Percentiles rank a stretch among this genome's conserved stretches.
Evolutionary conservation across 208 protist genomes (phyloP).

Genomic region (Leishmania lainsoni): DNA sequence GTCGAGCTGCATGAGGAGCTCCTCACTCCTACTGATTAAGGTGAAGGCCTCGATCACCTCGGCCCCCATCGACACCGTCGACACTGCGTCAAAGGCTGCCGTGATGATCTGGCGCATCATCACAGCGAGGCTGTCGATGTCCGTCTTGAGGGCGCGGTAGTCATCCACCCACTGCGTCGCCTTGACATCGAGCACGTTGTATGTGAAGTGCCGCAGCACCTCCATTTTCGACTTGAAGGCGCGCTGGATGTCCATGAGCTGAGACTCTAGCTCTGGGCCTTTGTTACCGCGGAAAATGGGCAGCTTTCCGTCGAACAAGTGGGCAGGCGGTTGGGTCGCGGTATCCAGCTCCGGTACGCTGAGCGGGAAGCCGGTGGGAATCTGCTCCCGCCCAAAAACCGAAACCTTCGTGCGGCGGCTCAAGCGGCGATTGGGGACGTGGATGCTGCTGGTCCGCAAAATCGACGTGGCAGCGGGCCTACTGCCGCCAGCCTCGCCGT

Average conservation of each 20-base stretch:
- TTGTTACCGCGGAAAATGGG: constrained; percentile 95
- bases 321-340: constrained; percentile 28
- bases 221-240: constrained; percentile 93
- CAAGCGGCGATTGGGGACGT: constrained; percentile 7
- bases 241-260: constrained; percentile 95
- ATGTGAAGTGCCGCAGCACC: constrained; percentile 90
- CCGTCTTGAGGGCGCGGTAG: constrained; percentile 95
- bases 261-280: constrained; percentile 95
- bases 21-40: constrained; percentile 93
- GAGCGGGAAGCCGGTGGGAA: constrained; percentile 43
- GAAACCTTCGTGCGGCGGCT: constrained; percentile 30
- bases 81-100: constrained; percentile 94
- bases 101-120: constrained; percentile 98
- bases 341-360: constrained; percentile 75
- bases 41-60: constrained; percentile 97
- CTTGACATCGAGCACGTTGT: constrained; percentile 98
- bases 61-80: constrained; percentile 88
- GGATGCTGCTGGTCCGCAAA: constrained; percentile 14
- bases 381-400: constrained; percentile 31
- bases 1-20: constrained; percentile 93
- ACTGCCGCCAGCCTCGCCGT: constrained; percentile 25
- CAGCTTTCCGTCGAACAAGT: constrained; percentile 73
- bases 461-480: constrained; percentile 11
- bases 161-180: constrained; percentile 97
- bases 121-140: constrained; percentile 96